Evolutionary conservation across 2,329 filamentous ascomycete species (phyloP), one percentile per base, ranked within the genome.

Genomic region (Clarireedia paspali): DNA sequence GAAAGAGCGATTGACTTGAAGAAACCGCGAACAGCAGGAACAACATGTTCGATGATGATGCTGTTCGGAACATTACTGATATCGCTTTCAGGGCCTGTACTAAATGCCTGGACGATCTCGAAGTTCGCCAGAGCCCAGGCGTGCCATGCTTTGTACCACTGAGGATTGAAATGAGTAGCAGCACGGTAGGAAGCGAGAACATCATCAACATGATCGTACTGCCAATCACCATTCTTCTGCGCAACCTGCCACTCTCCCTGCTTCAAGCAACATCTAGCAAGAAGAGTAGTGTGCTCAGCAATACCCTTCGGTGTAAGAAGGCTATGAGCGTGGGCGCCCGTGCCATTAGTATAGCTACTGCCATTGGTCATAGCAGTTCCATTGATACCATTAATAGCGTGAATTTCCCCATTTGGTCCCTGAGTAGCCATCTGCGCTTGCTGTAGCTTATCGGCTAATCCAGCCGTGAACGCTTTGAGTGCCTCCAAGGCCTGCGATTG

Each of bases 91-190:
- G 59, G 55, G 30, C 62, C 59, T 56, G 62, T 56, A 56, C 84
- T 80, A 23, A 86, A 79, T 7, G 85, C 82, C 64, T 94, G 95
- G 39, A 97, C 91, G 56, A 99, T 94, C 72, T 99, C 92, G 66
- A 99, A 99, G 71, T 99, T 99, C 53, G 94, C 92, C 60, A 99
- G 74, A 10, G 94, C 95, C 92, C 94, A 99, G 0, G 94, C 89
- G 72, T 99, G 94, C 94, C 94, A 99, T 6, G 95, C 94, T 73
- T 99, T 99, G 76, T 99, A 99, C 83, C 92, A 99, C 59, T 87
- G 85, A 36, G 90, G 87, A 69, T 99, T 95, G 73, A 95, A 96
- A 57, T 89, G 86, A 2, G 94, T 99, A 1, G 95, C 95, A 57
- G 91, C 87, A 17, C 85, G 85, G 71, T 97, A 99, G 1, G 94